A percentile compares a stretch with the other conserved stretches of the same genome.
These are phyloP conservation scores for Hondaea fermentalgiana DNA, from an alignment of 108 stramenopile species.

Conservation along the genomic window DNA sequence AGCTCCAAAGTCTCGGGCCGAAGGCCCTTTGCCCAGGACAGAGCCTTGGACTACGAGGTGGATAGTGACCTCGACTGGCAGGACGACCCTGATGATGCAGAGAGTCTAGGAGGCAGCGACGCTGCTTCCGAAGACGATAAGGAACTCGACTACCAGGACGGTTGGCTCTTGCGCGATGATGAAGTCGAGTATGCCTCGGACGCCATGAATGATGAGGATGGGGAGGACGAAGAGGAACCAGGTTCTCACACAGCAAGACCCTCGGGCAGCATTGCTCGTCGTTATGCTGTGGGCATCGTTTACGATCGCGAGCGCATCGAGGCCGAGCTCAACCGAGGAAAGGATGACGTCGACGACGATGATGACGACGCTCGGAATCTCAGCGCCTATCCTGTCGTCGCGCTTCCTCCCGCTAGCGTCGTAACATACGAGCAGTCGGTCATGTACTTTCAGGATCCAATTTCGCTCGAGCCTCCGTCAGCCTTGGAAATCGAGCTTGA, in stretches of 20 bases:
- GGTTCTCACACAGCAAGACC: background rate
- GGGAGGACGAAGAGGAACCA: background rate
- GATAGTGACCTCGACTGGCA: conserved; percentile 5
- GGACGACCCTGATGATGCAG: background rate
- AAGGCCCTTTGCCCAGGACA: background rate
- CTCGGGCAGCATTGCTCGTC: background rate
- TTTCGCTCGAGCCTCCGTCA: background rate
- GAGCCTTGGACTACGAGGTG: background rate
- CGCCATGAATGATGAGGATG: background rate
- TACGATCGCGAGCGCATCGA: background rate
- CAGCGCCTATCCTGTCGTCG: background rate
- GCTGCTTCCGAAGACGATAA: background rate
- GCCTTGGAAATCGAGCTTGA: background rate
- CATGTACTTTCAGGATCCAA: background rate
- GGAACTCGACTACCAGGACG: conserved; percentile 12
- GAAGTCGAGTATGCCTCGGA: background rate
- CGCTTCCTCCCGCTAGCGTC: background rate
- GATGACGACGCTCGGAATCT: background rate
- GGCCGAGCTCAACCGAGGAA: background rate
- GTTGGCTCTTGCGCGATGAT: background rate
- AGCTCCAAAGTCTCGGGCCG: background rate
- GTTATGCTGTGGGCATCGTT: background rate
- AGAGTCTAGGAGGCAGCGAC: background rate
- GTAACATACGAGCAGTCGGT: background rate
- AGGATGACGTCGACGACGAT: background rate